Percentiles rank a stretch among this genome's conserved stretches.
These are phyloP conservation scores for Calonectria leucothoes DNA, from an alignment of 2,329 filamentous ascomycete genomes.

Conservation along the genomic window DNA sequence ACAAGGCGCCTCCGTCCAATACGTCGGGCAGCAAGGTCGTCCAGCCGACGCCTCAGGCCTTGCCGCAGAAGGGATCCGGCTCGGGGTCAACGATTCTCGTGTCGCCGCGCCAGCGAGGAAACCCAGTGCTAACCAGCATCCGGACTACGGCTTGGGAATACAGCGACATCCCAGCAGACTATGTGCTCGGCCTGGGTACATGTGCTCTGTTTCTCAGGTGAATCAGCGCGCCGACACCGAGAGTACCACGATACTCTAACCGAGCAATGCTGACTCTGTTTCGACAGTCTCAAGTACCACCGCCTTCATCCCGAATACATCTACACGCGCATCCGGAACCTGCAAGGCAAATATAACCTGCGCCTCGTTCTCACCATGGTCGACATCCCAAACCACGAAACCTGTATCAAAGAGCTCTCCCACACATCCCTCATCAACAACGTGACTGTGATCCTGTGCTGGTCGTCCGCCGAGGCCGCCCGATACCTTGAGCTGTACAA, in stretches of 20 bases:
- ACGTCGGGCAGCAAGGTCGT: constrained; percentile 69
- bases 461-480: constrained; percentile 93
- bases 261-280: background rate
- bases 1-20: constrained; percentile 59
- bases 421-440: constrained; percentile 95
- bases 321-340: constrained; percentile 87
- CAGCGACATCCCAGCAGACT: constrained; percentile 95
- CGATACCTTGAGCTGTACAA: constrained; percentile 97
- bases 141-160: constrained; percentile 94
- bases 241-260: background rate
- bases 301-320: constrained; percentile 98
- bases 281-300: constrained; percentile 86
- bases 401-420: constrained; percentile 86
- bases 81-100: constrained; percentile 86
- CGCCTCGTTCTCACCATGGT: constrained; percentile 91
- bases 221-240: background rate
- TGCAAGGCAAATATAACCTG: constrained; percentile 88
- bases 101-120: constrained; percentile 92
- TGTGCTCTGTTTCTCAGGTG: constrained; percentile 88
- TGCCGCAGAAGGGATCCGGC: constrained; percentile 66
- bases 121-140: constrained; percentile 88
- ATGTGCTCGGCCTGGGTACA: constrained; percentile 86
- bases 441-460: constrained; percentile 90
- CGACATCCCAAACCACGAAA: constrained; percentile 95
- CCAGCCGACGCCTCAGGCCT: constrained; percentile 89